Evolutionary conservation across 2,329 filamentous ascomycete species (phyloP).

Genomic region (Fusarium fujikuroi): DNA sequence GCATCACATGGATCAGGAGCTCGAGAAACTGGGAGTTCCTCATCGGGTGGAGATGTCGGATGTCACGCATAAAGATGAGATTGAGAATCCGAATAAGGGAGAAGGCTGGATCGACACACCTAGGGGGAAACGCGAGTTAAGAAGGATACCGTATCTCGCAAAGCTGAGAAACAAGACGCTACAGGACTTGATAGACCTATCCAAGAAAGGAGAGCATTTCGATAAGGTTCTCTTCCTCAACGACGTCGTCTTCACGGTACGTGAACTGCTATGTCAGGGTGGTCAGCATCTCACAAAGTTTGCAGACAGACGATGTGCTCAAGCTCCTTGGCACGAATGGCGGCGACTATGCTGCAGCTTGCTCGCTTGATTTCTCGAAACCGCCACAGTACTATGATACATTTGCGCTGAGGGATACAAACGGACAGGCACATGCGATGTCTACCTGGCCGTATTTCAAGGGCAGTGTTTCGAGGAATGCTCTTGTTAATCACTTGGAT

Average conservation of each 20-base stretch:
- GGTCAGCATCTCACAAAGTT: neutral
- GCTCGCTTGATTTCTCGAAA: slow-evolving; percentile 68
- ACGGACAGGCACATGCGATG: slow-evolving; percentile 62
- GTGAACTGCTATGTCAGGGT: slow-evolving; percentile 16
- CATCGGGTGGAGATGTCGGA: slow-evolving; percentile 68
- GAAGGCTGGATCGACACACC: slow-evolving; percentile 74
- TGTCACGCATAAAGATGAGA: slow-evolving; percentile 67
- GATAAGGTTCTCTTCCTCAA: slow-evolving; percentile 72
- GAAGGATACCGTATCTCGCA: slow-evolving; percentile 76
- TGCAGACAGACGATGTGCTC: slow-evolving; percentile 64
- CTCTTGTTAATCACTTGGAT: slow-evolving; percentile 60
- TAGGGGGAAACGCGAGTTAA: slow-evolving; percentile 62
- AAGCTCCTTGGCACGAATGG: slow-evolving; percentile 66
- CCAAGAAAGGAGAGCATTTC: slow-evolving; percentile 60
- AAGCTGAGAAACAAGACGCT: slow-evolving; percentile 72
- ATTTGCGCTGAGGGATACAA: slow-evolving; percentile 67
- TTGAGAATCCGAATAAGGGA: slow-evolving; percentile 54
- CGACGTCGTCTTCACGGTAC: slow-evolving; percentile 70
- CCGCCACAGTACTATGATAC: slow-evolving; percentile 69
- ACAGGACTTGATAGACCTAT: slow-evolving; percentile 64
- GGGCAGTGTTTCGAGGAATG: slow-evolving; percentile 60
- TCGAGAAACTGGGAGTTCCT: slow-evolving; percentile 63
- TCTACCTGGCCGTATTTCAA: slow-evolving; percentile 70
- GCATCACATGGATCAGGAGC: slow-evolving; percentile 62
- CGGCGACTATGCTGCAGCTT: slow-evolving; percentile 70